Evolutionary conservation across 345 rosid species (phyloP), one percentile per base, ranked within the genome.

Genomic region (Erodium maritimum): DNA sequence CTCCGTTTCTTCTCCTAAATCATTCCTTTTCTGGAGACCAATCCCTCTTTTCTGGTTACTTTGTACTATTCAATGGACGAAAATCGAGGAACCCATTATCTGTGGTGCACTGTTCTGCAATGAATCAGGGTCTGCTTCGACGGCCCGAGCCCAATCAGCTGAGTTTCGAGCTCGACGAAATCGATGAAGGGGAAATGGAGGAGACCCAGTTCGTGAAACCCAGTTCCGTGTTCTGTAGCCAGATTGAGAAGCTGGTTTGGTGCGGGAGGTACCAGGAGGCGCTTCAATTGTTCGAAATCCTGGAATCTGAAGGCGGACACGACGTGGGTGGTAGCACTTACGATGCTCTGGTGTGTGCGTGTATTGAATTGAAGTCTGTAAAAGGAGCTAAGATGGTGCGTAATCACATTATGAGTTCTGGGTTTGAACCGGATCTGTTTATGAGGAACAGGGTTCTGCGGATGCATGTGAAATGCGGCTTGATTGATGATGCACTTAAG

Each of bases 201-300:
- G 79, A 73, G 60, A 59, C 69, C 24, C 79, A 52, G 65, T 37
- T 68, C 11, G 75, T 57, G 23, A 82, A 66, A 71, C 72, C 88
- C 34, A 71, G 72, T 57, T 64, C 68, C 0, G 66, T 79, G 59
- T 17, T 88, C 14, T 91, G 96, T 71, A 71, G 91, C 71, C 90
- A 86, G 83, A 78, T 91, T 34, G 86, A 88, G 66, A 88, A 88
- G 71, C 69, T 81, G 59, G 91, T 75, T 48, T 67, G 88, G 59
- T 72, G 68, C 56, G 75, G 65, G 60, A 75, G 78, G 52, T 78
- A 68, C 33, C 73, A 79, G 22, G 88, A 88, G 51, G 95, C 96
- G 20, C 84, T 91, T 78, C 90, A 86, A n/a, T 73, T 88, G 76
- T 88, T 91, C 57, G 96, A 88, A 75, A 60, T 78, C 63, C 65